Evolutionary conservation across 1,284 basidiomycete species (phyloP).

Genomic region (Caloboletus inedulis): DNA sequence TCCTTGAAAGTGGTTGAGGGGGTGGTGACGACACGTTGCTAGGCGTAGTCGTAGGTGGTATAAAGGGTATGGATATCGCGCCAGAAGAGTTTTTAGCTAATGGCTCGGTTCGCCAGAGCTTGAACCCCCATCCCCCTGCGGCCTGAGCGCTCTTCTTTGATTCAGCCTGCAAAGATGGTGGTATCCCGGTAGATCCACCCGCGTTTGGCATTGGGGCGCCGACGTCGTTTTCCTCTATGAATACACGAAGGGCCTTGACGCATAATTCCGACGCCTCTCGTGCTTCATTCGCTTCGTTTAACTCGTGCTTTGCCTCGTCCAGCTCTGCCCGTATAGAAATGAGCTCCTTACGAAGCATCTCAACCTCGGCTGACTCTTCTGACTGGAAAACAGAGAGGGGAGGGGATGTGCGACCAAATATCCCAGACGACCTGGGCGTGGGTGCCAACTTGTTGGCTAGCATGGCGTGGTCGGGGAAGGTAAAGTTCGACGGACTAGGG

Average conservation of each 20-base stretch:
- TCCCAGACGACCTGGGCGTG: slow-evolving; percentile 41
- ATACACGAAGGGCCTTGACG: slow-evolving; percentile 76
- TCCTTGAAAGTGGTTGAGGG: slow-evolving; percentile 47
- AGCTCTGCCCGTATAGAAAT: slow-evolving; percentile 55
- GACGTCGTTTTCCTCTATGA: slow-evolving; percentile 75
- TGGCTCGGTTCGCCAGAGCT: slow-evolving; percentile 57
- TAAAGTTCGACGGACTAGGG: slow-evolving; percentile 31
- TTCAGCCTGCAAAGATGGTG: slow-evolving; percentile 39
- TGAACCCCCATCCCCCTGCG: slow-evolving; percentile 52
- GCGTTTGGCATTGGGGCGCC: slow-evolving; percentile 33
- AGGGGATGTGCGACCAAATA: slow-evolving; percentile 50
- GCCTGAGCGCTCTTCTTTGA: slow-evolving; percentile 33
- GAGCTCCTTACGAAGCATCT: slow-evolving; percentile 63
- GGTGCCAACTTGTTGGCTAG: slow-evolving; percentile 22
- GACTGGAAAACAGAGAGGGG: slow-evolving; percentile 35
- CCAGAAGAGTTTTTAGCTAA: slow-evolving; percentile 26
- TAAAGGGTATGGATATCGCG: slow-evolving; percentile 29
- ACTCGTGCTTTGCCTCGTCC: slow-evolving; percentile 60
- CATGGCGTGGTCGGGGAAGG: slow-evolving; percentile 23
- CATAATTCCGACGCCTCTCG: slow-evolving; percentile 85
- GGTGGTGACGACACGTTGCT: slow-evolving; percentile 24
- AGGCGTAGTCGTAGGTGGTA: slow-evolving; percentile 30
- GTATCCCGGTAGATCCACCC: slow-evolving; percentile 11
- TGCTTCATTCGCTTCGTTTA: slow-evolving; percentile 78
- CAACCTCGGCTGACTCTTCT: slow-evolving; percentile 44